These are phyloP conservation scores for Amaranthus tricolor DNA, from an alignment of 179 eudicot genomes.

Conservation along the genomic window DNA sequence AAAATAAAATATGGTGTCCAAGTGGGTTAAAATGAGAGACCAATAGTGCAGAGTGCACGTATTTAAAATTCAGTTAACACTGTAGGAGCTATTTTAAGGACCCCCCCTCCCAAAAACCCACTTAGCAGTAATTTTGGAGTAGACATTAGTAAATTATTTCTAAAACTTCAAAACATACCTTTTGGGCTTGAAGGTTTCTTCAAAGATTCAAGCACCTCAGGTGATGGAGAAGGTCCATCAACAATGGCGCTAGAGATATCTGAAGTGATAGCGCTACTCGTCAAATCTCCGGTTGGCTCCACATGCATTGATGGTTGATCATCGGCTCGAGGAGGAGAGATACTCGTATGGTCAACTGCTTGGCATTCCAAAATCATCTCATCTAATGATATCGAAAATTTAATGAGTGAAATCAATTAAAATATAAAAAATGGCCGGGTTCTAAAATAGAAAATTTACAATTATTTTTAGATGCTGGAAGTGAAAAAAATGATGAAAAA, in stretches of 20 bases:
- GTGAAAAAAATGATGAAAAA: not conserved
- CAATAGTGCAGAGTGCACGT: no score
- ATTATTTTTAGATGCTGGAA: not conserved
- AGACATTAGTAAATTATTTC: not conserved
- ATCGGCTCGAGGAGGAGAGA: slow-evolving; percentile 11
- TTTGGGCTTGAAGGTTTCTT: slow-evolving; percentile 6
- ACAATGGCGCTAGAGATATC: slow-evolving; percentile 13
- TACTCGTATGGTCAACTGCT: slow-evolving; percentile 8
- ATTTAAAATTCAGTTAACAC: no score
- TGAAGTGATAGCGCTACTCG: slow-evolving; percentile 12
- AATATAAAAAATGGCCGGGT: not conserved
- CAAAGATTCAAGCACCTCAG: slow-evolving; percentile 13
- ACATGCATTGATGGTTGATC: slow-evolving; percentile 14
- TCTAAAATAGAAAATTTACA: not conserved
- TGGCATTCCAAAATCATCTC: slow-evolving; percentile 6
- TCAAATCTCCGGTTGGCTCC: slow-evolving; percentile 8
- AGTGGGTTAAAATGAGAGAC: no score
- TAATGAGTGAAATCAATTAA: not conserved
- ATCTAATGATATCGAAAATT: slow-evolving; percentile 11
- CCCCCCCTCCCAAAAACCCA: not conserved
- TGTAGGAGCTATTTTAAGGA: not conserved
- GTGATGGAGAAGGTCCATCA: slow-evolving; percentile 12
- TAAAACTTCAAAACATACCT: slow-evolving; percentile 16
- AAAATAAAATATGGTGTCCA: not conserved
- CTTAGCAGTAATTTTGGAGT: not conserved